Percentiles rank a stretch among this genome's conserved stretches.
These are phyloP conservation scores for Fonticula alba DNA, from an alignment of 78 protist genomes.

Conservation along the genomic window DNA sequence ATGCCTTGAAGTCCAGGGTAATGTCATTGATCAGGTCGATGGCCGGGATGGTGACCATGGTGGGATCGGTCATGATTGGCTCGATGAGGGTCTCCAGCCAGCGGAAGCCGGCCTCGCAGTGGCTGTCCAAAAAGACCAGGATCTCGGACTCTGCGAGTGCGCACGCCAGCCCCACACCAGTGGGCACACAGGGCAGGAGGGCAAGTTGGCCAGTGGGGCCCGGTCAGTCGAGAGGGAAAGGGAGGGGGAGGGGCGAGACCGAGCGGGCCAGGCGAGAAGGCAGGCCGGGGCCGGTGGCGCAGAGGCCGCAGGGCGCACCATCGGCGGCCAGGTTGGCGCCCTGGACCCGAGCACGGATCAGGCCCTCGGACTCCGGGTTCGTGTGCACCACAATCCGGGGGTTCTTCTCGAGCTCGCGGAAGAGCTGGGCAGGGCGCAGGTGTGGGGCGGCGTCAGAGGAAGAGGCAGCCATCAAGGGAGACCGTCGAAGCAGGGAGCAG, in stretches of 20 bases:
- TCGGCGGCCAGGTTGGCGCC: not conserved
- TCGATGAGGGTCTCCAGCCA: conserved; percentile 3
- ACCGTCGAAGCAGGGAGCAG: no score
- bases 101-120: not conserved
- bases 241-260: no score
- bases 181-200: no score
- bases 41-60: not conserved
- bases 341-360: not conserved
- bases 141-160: not conserved
- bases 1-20: not conserved
- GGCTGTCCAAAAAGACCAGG: not conserved
- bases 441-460: no score
- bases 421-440: no score
- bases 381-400: not conserved
- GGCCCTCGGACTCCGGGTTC: not conserved
- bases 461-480: no score
- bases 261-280: not conserved
- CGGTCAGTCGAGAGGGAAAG: no score
- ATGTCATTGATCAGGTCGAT: not conserved
- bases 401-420: no score
- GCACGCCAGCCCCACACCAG: no score
- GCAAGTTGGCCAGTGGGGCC: no score
- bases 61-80: not conserved
- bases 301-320: not conserved
- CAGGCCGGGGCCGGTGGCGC: not conserved